phyloP scores from a whole-genome alignment of 495 filamentous ascomycete genomes.

The Thozetella sp. region DNA sequence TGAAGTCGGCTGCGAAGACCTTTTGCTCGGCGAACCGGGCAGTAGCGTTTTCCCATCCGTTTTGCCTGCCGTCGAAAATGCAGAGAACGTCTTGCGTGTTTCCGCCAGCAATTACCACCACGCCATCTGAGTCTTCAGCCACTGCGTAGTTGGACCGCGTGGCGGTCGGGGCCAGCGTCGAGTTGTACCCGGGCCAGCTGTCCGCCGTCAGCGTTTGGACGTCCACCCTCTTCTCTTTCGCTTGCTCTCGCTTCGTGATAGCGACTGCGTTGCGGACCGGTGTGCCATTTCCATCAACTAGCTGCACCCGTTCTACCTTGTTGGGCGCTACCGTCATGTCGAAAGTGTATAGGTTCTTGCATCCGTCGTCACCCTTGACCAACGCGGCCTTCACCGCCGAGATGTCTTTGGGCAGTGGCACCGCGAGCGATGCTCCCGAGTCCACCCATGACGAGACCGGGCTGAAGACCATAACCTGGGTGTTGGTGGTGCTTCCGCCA shows the following conservation, averaged over 20 bases:
- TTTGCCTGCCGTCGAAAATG: slow-evolving; percentile 80
- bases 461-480: slow-evolving; percentile 66
- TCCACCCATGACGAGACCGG: slow-evolving; percentile 57
- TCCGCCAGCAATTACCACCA: slow-evolving; percentile 81
- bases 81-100: slow-evolving; percentile 63
- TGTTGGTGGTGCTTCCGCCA: slow-evolving; percentile 70
- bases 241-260: slow-evolving; percentile 16
- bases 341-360: slow-evolving; percentile 82
- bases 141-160: slow-evolving; percentile 50
- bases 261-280: slow-evolving; percentile 43
- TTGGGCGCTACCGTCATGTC: slow-evolving; percentile 81
- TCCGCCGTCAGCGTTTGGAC: slow-evolving; percentile 41
- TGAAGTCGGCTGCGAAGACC: slow-evolving; percentile 26
- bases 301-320: slow-evolving; percentile 63
- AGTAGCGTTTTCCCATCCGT: slow-evolving; percentile 80
- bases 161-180: slow-evolving; percentile 64
- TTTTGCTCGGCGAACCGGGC: slow-evolving; percentile 57
- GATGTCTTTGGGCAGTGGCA: slow-evolving; percentile 55
- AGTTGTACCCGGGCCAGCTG: slow-evolving; percentile 82
- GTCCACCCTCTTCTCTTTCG: slow-evolving; percentile 17
- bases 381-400: slow-evolving; percentile 59
- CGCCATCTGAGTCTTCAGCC: slow-evolving; percentile 50
- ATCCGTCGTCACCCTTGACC: slow-evolving; percentile 71
- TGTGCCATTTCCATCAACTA: slow-evolving; percentile 46
- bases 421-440: slow-evolving; percentile 61